Evolutionary conservation across 805 yeast species (phyloP).

Genomic region (Clavispora asparagi): DNA sequence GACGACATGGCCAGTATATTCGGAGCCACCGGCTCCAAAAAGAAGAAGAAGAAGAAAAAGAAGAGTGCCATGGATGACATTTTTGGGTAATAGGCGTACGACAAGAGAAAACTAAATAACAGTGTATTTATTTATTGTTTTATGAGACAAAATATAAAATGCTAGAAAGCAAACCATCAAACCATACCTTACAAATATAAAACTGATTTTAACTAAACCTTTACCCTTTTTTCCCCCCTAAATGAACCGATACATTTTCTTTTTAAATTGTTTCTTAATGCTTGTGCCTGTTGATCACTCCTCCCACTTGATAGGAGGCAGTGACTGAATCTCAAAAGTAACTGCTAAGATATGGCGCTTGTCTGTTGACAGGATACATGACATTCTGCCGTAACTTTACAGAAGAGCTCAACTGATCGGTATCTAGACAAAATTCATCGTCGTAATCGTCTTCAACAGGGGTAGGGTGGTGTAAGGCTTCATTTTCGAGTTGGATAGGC

Average conservation of each 20-base stretch:
- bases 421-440: slow-evolving; percentile 40
- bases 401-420: slow-evolving; percentile 31
- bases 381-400: background rate
- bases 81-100: slow-evolving; percentile 44
- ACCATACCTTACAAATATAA: background rate
- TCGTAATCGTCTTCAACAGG: slow-evolving; percentile 29
- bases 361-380: background rate
- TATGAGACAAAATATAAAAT: background rate
- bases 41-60: slow-evolving; percentile 37
- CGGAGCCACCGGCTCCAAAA: slow-evolving; percentile 6
- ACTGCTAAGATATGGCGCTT: background rate
- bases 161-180: background rate
- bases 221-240: background rate
- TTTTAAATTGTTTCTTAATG: background rate
- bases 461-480: background rate
- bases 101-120: background rate
- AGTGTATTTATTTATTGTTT: background rate
- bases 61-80: slow-evolving; percentile 69
- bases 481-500: slow-evolving; percentile 2
- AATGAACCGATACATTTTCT: background rate
- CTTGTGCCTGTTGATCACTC: background rate
- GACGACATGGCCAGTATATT: slow-evolving; percentile 9
- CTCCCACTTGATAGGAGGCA: background rate
- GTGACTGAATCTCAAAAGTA: background rate
- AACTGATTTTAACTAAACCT: background rate